These are phyloP conservation scores for Dissoconium aciculare DNA, from an alignment of 2,329 filamentous ascomycete genomes.

Conservation along the genomic window DNA sequence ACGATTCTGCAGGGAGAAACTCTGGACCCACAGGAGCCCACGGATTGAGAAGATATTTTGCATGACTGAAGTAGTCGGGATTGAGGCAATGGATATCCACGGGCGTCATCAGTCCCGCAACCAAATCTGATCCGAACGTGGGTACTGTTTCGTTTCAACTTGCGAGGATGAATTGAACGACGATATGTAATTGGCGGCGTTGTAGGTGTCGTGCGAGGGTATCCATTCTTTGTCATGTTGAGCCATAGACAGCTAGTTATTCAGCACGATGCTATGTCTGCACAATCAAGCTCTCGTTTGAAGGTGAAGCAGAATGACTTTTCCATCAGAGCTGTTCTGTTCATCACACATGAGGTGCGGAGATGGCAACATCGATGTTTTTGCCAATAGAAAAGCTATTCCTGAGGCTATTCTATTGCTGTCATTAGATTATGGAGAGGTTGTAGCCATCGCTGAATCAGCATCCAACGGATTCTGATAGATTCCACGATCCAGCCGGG, in stretches of 20 bases:
- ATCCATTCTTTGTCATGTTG: background rate
- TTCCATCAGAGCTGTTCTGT: too few relatives aligned
- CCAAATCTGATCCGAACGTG: background rate
- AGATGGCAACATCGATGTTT: too few relatives aligned
- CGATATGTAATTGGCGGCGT: background rate
- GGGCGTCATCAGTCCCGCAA: too few relatives aligned
- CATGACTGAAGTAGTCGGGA: background rate
- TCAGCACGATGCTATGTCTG: background rate
- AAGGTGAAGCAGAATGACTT: too few relatives aligned
- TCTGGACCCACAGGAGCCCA: constrained; percentile 10
- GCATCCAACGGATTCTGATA: too few relatives aligned
- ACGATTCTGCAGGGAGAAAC: constrained; percentile 15
- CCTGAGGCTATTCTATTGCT: too few relatives aligned
- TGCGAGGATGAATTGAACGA: background rate
- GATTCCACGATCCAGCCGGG: too few relatives aligned
- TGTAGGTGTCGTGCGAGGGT: background rate
- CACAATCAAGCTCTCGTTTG: too few relatives aligned
- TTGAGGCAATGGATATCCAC: background rate
- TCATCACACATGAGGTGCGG: too few relatives aligned
- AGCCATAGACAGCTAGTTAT: background rate
- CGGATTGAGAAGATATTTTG: constrained; percentile 2
- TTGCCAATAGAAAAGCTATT: too few relatives aligned
- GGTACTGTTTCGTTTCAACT: background rate
- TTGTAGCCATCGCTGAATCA: too few relatives aligned
- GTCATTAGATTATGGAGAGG: too few relatives aligned